Evolutionary conservation across 179 eudicot species (phyloP), one percentile per base, ranked within the genome.

Genomic region (Silene noctiflora): DNA sequence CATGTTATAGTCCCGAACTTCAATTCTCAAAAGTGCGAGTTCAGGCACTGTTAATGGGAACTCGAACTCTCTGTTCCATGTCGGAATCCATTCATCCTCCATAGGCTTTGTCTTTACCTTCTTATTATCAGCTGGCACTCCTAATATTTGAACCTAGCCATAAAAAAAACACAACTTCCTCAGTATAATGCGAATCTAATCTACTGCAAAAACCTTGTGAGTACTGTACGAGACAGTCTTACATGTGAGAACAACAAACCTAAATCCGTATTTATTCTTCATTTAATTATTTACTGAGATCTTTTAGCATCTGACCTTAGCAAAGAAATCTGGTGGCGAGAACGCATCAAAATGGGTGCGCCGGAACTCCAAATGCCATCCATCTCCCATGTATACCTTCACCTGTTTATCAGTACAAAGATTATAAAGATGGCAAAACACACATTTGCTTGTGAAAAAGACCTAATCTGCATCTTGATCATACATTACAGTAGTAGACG

Each of bases 261-360:
- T 44, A 44, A 44, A 42, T 42, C 46, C 44, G 44, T 39, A 39
- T 39, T 3, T 39, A 39, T 39, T 39, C 44, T 39, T 39, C 44
- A 39, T 39, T 39, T 39, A 39, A 35, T 8, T 17, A 27, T 11
- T 66, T 67, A 14, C 46, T n/a, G 63, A 53, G 6, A 29, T n/a
- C 22, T 69, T 33, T 48, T 71, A 46, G 29, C 70, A 48, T 59
- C 76, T 51, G 21, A 78, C 81, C 84, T 81, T 81, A 65, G 78
- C 68, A 74, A 85, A 88, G 85, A 88, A 88, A 79, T 87, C 88
- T 59, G 91, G 91, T 29, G 90, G 91, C 24, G 91, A 88, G 31
- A 66, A 85, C 27, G 33, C 71, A 69, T 88, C 87, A 76, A 85
- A 87, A 51, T 87, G 82, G 16, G 78, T 84, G 17, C 64, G 78